These are phyloP conservation scores for Rhizopus stolonifer DNA, from an alignment of 371 early-diverging fungal genomes.

Conservation along the genomic window DNA sequence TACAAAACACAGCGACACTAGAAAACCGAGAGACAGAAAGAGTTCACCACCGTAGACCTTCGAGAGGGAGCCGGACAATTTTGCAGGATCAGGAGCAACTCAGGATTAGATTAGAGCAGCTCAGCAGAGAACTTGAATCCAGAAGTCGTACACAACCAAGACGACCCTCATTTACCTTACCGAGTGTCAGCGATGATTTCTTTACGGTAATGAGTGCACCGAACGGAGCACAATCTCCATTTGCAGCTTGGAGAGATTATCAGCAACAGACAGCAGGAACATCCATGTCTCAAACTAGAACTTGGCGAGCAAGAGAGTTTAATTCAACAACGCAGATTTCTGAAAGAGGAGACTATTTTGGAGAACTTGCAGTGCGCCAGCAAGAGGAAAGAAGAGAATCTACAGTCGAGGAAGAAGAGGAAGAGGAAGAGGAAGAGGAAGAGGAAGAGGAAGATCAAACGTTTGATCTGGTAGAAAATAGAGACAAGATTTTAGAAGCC, in stretches of 20 bases:
- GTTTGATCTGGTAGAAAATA: conserved; percentile 58
- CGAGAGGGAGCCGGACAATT: neutral
- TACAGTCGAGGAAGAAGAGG: neutral
- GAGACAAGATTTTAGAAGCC: conserved; percentile 79
- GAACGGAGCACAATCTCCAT: conserved; percentile 24
- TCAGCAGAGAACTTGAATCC: conserved; percentile 13
- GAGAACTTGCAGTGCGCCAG: neutral
- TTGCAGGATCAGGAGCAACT: conserved; percentile 6
- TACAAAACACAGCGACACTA: conserved; percentile 58
- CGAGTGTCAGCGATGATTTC: conserved; percentile 1
- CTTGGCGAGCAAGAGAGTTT: conserved; percentile 15
- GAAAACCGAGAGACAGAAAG: neutral
- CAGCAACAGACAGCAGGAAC: conserved; percentile 36
- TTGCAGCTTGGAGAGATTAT: conserved; percentile 27
- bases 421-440: neutral
- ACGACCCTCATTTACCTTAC: neutral
- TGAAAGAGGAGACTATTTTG: conserved; percentile 15
- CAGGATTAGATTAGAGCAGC: conserved; percentile 7
- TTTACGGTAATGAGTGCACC: conserved; percentile 6
- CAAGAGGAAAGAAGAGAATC: neutral
- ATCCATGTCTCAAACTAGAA: conserved; percentile 43
- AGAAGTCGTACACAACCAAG: neutral
- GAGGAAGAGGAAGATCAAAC: conserved; percentile 12
- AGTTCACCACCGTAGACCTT: neutral
- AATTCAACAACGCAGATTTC: neutral